A percentile compares a stretch with the other conserved stretches of the same genome.
phyloP scores from a whole-genome alignment of 805 yeast genomes.

The Monosporozyma unispora region DNA sequence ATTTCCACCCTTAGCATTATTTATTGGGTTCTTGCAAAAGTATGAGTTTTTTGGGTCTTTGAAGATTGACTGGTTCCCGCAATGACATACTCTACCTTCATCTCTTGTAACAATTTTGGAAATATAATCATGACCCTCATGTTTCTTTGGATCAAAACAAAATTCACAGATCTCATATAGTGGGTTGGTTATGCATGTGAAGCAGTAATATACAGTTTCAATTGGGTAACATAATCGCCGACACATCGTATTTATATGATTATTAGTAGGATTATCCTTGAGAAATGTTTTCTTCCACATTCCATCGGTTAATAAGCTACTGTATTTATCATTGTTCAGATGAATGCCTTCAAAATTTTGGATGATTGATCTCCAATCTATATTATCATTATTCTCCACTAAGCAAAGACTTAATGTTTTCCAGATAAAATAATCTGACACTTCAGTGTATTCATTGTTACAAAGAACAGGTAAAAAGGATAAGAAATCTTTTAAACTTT shows the following conservation, averaged over 20 bases:
- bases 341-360: slow-evolving; percentile 12
- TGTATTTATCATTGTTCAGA: slow-evolving; percentile 17
- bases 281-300: slow-evolving; percentile 13
- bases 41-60: slow-evolving; percentile 13
- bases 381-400: slow-evolving; percentile 6
- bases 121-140: slow-evolving; percentile 47
- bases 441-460: slow-evolving; percentile 19
- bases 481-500: slow-evolving; percentile 19
- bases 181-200: slow-evolving; percentile 27
- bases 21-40: slow-evolving; percentile 15
- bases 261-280: slow-evolving; percentile 3
- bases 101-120: slow-evolving; percentile 22
- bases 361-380: slow-evolving; percentile 19
- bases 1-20: slow-evolving; percentile 6
- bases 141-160: slow-evolving; percentile 65
- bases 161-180: slow-evolving; percentile 47
- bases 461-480: slow-evolving; percentile 21
- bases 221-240: slow-evolving; percentile 20
- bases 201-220: slow-evolving; percentile 27
- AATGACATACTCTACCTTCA: slow-evolving; percentile 28
- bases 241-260: slow-evolving; percentile 23
- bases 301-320: slow-evolving; percentile 7
- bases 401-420: slow-evolving; percentile 16
- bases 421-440: slow-evolving; percentile 23
- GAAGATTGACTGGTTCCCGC: slow-evolving; percentile 25